Percentiles rank a stretch among this genome's conserved stretches.
Evolutionary conservation across 2,329 filamentous ascomycete genomes (phyloP).

Genomic region (Dryadomyces quercus-mongolicae): DNA sequence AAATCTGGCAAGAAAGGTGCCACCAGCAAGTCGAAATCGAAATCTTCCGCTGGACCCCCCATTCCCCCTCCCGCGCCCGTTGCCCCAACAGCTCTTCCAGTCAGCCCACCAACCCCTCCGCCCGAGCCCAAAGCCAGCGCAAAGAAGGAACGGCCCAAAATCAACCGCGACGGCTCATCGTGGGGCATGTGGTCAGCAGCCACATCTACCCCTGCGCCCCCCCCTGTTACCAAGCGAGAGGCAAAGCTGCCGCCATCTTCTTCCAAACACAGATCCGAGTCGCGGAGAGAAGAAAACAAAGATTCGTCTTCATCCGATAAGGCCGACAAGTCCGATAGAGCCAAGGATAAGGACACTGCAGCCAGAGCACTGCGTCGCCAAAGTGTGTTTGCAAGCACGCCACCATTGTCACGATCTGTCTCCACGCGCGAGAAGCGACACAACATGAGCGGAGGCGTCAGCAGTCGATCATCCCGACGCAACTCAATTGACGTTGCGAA

Average conservation of each 20-base stretch:
- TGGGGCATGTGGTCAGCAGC: slow-evolving; percentile 67
- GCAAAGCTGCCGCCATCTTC: slow-evolving; percentile 42
- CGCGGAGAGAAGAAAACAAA: slow-evolving; percentile 41
- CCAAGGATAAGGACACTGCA: slow-evolving; percentile 27
- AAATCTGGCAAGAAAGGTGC: slow-evolving; percentile 25
- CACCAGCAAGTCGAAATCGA: slow-evolving; percentile 30
- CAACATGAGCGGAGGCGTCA: slow-evolving; percentile 30
- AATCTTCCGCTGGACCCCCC: slow-evolving; percentile 20
- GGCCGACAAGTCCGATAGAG: slow-evolving; percentile 29
- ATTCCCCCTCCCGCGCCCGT: slow-evolving; percentile 26
- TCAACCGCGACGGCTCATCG: slow-evolving; percentile 57
- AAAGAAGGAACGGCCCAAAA: slow-evolving; percentile 66
- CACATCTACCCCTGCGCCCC: slow-evolving; percentile 19
- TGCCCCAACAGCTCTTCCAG: slow-evolving; percentile 33
- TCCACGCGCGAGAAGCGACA: slow-evolving; percentile 54
- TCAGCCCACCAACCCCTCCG: slow-evolving; percentile 35
- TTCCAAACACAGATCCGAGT: slow-evolving; percentile 56
- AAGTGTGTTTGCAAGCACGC: slow-evolving; percentile 57
- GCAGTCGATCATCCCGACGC: slow-evolving; percentile 46
- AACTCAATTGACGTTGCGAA: slow-evolving; percentile 53
- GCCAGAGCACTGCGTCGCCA: slow-evolving; percentile 42
- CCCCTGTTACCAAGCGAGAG: slow-evolving; percentile 14
- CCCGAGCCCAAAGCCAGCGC: slow-evolving; percentile 45
- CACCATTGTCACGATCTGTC: slow-evolving; percentile 55
- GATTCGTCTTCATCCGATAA: slow-evolving; percentile 43